phyloP scores from a whole-genome alignment of 78 protist species.

The Planoprotostelium fungivorum region DNA sequence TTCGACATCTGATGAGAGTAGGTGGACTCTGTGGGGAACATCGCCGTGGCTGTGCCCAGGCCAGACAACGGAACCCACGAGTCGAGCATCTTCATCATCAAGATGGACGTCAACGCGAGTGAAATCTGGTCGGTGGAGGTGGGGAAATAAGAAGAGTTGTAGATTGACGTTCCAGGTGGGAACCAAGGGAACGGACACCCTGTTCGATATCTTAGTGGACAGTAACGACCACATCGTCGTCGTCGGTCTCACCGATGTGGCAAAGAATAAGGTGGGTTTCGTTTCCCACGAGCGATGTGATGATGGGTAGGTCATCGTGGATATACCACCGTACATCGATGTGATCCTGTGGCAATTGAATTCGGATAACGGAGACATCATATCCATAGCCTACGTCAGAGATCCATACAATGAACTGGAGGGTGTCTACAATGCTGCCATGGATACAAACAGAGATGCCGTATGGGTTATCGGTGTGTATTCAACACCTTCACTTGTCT shows the following conservation, averaged over 20 bases:
- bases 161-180: no score
- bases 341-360: not conserved
- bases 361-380: not conserved
- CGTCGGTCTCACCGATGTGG: not conserved
- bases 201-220: not conserved
- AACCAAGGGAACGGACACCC: not conserved
- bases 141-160: not conserved
- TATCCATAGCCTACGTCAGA: not conserved
- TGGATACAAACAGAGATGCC: not conserved
- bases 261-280: not conserved
- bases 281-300: no score
- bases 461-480: not conserved
- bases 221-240: not conserved
- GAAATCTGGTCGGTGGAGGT: not conserved
- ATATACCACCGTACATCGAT: not conserved
- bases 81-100: not conserved
- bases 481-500: no score
- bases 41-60: not conserved
- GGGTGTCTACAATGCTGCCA: not conserved
- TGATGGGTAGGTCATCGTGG: not conserved
- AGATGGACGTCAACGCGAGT: not conserved
- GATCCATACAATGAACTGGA: not conserved
- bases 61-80: not conserved
- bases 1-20: not conserved
- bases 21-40: not conserved